Evolutionary conservation across 2,329 filamentous ascomycete species (phyloP), one percentile per base, ranked within the genome.

Genomic region (Aspergillus ustus): DNA sequence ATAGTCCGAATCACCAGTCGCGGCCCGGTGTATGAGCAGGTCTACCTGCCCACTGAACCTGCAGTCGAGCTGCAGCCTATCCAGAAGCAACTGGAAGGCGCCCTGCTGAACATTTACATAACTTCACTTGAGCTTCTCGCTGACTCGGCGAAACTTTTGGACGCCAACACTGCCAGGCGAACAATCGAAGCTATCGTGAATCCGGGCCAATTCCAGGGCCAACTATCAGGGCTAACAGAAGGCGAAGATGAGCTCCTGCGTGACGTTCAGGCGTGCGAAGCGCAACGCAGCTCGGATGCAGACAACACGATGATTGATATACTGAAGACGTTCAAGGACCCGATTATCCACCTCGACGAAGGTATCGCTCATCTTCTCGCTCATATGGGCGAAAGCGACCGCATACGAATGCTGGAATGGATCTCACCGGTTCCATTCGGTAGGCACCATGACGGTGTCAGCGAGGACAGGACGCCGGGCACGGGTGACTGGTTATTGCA

Each of bases 401-500:
- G 44, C 6, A 51, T 60, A 1, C 20, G 61, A 19, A 56, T 63
- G 13, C 15, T 69, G 17, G 60, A 67, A 20, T 67, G 66, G 67
- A 67, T 68, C 5, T 71, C 69, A 1, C 5, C 54, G 3, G 52
- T 70, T 2, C 64, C 63, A 2, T 68, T 63, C 48, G 60, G 61
- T 7, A 55, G 60, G 13, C 56, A 68, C 31, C 67, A 69, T 40
- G 37, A 63, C 25, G 43, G 45, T 3, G 50, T 63, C 2, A 52
- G 49, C 15, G 59, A 63, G 4, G 56, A 51, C 13, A 55, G 69
- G 15, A 64, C 63, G 0, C 49, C 60, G 3, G 61, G 45, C 1
- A 70, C 69, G 0, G 59, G 68, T 6, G 51, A 65, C 1, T 71
- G 69, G 67, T 15, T 71, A 13, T 25, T 70, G 8, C 25, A 62